These are phyloP conservation scores for Cyclotella choctawhatcheeana DNA, from an alignment of 108 stramenopile genomes.

Conservation along the genomic window DNA sequence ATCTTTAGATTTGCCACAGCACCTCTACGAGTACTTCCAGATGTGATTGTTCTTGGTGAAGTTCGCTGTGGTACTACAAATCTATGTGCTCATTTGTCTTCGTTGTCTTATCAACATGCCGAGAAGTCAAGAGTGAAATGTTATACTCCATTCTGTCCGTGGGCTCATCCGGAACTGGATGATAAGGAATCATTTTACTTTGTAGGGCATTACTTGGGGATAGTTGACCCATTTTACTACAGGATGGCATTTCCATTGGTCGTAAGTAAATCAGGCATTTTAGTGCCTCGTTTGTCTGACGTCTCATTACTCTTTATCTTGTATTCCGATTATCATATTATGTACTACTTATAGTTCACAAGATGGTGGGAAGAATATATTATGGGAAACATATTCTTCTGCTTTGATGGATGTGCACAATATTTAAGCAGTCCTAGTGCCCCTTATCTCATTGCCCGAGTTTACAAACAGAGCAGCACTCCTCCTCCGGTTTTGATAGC, in stretches of 20 bases:
- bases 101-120: constrained; percentile 12
- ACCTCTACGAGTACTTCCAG: constrained; percentile 59
- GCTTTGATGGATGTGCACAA: constrained; percentile 74
- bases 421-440: constrained; percentile 66
- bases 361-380: constrained; percentile 54
- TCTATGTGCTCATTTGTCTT: constrained; percentile 55
- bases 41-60: constrained; percentile 69
- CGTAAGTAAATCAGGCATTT: constrained; percentile 25
- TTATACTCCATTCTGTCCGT: constrained; percentile 68
- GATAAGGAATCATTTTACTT: constrained; percentile 73
- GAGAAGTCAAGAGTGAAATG: constrained; percentile 44
- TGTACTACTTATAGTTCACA: constrained; percentile 24
- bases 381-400: constrained; percentile 59
- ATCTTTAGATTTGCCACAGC: constrained; percentile 57
- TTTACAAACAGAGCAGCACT: constrained; percentile 21
- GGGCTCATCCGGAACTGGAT: constrained; percentile 69
- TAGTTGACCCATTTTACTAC: constrained; percentile 58
- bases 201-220: constrained; percentile 65
- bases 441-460: constrained; percentile 62
- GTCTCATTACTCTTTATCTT: neutral
- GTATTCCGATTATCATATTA: neutral
- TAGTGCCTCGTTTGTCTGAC: too few species aligned
- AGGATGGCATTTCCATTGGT: constrained; percentile 71
- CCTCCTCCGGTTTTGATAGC: constrained; percentile 60
- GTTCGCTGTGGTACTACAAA: constrained; percentile 74